Percentiles rank a stretch among this genome's conserved stretches.
Evolutionary conservation across 192 early-diverging fungal species (phyloP).

Genomic region (Coemansia sp.): DNA sequence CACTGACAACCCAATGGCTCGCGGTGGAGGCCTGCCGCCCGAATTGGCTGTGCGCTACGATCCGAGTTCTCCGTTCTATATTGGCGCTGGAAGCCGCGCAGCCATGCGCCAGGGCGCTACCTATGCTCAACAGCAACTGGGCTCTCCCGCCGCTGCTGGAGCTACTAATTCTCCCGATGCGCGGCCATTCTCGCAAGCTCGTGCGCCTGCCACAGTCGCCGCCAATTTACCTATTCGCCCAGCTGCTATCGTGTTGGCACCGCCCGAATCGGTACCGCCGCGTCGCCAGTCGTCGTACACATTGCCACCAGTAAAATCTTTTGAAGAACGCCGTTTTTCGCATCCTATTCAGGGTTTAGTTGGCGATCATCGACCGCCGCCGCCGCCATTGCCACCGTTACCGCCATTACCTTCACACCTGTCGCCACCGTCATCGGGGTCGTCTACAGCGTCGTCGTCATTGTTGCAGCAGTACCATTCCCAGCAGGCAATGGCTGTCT

Average conservation of each 20-base stretch:
- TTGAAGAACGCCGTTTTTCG: slow-evolving; percentile 54
- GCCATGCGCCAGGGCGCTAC: slow-evolving; percentile 3
- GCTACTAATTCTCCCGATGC: slow-evolving; percentile 16
- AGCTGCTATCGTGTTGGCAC: not conserved
- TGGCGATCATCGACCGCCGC: slow-evolving; percentile 31
- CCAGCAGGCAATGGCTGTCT: not conserved
- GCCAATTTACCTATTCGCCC: slow-evolving; percentile 31
- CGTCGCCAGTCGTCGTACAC: slow-evolving; percentile 55
- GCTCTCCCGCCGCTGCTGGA: slow-evolving; percentile 7
- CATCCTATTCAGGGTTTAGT: slow-evolving; percentile 44
- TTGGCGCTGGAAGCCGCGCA: not conserved
- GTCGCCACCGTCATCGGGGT: not conserved
- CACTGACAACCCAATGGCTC: slow-evolving; percentile 17
- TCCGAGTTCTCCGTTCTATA: not conserved
- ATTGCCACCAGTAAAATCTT: slow-evolving; percentile 48
- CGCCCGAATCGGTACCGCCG: slow-evolving; percentile 33
- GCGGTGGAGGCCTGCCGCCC: slow-evolving; percentile 1
- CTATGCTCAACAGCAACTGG: not conserved
- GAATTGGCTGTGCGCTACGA: slow-evolving; percentile 12
- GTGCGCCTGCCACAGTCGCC: slow-evolving; percentile 46
- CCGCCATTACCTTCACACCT: not conserved
- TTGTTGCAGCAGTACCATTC: slow-evolving; percentile 11
- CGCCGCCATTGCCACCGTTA: not conserved
- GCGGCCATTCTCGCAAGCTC: slow-evolving; percentile 47
- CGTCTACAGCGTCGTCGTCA: not conserved